phyloP scores from a whole-genome alignment of 768 basidiomycete genomes.

The Gelatoporia subvermispora region DNA sequence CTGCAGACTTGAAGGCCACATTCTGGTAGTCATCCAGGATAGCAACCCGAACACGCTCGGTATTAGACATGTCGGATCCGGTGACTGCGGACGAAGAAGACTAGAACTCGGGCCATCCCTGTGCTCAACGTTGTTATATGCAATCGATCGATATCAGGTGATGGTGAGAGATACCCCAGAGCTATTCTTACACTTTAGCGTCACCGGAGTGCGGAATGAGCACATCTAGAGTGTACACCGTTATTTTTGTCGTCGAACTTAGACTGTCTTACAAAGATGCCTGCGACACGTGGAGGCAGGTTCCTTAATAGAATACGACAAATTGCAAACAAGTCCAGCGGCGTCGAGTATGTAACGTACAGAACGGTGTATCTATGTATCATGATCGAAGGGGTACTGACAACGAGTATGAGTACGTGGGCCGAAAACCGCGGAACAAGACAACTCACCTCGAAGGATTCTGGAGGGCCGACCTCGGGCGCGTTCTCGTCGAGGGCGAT shows the following conservation, averaged over 20 bases:
- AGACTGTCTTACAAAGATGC: not conserved
- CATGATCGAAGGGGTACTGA: slow-evolving; percentile 76
- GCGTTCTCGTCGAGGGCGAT: slow-evolving; percentile 67
- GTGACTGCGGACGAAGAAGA: not conserved
- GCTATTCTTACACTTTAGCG: not conserved
- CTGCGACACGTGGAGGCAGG: not conserved
- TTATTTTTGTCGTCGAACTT: not conserved
- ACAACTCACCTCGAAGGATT: slow-evolving; percentile 73
- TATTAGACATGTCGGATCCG: slow-evolving; percentile 18
- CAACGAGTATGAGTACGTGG: not conserved
- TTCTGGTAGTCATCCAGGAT: slow-evolving; percentile 62
- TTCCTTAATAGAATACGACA: slow-evolving; percentile 7
- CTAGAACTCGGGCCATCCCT: not conserved
- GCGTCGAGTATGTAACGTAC: not conserved
- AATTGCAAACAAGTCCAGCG: not conserved
- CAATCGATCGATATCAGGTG: slow-evolving; percentile 2
- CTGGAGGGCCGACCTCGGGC: slow-evolving; percentile 72
- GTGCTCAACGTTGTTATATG: not conserved
- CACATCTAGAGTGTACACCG: slow-evolving; percentile 2
- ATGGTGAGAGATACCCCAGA: not conserved
- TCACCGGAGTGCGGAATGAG: slow-evolving; percentile 6
- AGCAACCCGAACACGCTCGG: slow-evolving; percentile 35
- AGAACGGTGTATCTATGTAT: slow-evolving; percentile 33
- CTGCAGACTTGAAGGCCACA: slow-evolving; percentile 44
- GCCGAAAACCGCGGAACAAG: not conserved